Evolutionary conservation across 805 yeast species (phyloP), one percentile per base, ranked within the genome.

Genomic region (Candida chilensis): DNA sequence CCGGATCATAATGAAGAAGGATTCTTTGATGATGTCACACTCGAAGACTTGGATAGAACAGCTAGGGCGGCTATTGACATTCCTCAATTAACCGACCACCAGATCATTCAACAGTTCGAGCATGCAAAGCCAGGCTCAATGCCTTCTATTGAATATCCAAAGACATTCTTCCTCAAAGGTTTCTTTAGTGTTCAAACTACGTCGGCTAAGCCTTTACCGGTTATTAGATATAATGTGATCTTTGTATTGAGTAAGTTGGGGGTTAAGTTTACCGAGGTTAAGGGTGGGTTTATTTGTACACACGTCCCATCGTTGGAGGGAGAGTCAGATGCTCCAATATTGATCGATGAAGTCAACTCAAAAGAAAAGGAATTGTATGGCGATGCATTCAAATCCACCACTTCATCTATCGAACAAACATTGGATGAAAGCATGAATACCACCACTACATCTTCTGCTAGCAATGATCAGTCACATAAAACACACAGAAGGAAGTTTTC

Each of bases 141-240:
- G 96, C 95, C 94, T 17, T 86, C 96, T 1, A 86, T 90, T 50
- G 96, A 88, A 47, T 85, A 77, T 48, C 95, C 96, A 36, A 81
- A 81, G 57, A 88, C 95, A 2, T 68, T 88, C 40, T 87, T 86
- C 61, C 67, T 88, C 51, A 85, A 87, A 50, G 96, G 96, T 1
- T 88, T 90, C 48, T 88, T 88, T 57, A 78, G 90, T 36, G 96
- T 88, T 29, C 96, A 88, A 57, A 84, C 95, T 1, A 88, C 97
- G 0, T 86, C 96, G 2, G 84, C 95, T 4, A 86, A 86, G 45
- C 92, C 95, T 13, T 64, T 90, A 33, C 88, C 94, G 9, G 82
- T 84, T 38, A 87, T 88, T 34, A 72, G 96, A 32, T 77, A 82
- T 47, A 88, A 83, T 48, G 77, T 88, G 24, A 82, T 88, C 17